Conservation (phyloP, 2,329 filamentous ascomycete genomes). For the Albifimbria verrucaria region DNA sequence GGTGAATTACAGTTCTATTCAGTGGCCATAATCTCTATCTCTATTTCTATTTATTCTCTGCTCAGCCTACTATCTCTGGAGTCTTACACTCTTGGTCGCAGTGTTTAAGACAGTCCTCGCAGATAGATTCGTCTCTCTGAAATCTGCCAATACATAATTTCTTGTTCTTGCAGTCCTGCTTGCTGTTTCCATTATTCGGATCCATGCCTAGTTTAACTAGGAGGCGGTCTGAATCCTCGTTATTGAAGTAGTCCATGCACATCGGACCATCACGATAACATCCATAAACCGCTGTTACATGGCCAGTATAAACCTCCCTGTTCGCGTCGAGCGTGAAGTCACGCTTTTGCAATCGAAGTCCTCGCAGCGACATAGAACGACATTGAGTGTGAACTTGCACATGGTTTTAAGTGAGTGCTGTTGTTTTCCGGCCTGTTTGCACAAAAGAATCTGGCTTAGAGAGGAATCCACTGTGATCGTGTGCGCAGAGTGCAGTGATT, state of each 20-base stretch:
- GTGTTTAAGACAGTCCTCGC: neutral
- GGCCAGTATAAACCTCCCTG: neutral
- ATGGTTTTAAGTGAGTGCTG: too few relatives aligned
- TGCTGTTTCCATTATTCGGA: slow-evolving; percentile 9
- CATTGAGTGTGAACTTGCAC: slow-evolving; percentile 5
- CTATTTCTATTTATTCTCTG: too few relatives aligned
- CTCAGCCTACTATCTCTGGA: neutral
- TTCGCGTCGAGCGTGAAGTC: neutral
- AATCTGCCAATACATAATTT: neutral
- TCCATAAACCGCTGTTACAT: slow-evolving; percentile 2
- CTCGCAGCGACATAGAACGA: slow-evolving; percentile 7
- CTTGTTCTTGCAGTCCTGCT: slow-evolving; percentile 9
- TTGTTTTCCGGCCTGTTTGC: too few relatives aligned
- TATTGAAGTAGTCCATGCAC: slow-evolving; percentile 9
- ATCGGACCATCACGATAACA: slow-evolving; percentile 3
- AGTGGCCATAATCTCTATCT: too few relatives aligned
- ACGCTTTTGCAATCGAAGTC: slow-evolving; percentile 3
- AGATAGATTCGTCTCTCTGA: neutral
- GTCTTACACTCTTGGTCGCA: neutral
- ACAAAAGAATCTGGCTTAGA: too few relatives aligned
- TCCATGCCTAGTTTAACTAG: slow-evolving; percentile 10
- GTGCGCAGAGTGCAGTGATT: too few relatives aligned
- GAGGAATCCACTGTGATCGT: too few relatives aligned
- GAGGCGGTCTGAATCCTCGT: slow-evolving; percentile 7
- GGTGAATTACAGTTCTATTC: too few relatives aligned